A percentile compares a stretch with the other conserved stretches of the same genome.
These are phyloP conservation scores for Citrus sp. DNA, from an alignment of 345 rosid genomes.

Conservation along the genomic window DNA sequence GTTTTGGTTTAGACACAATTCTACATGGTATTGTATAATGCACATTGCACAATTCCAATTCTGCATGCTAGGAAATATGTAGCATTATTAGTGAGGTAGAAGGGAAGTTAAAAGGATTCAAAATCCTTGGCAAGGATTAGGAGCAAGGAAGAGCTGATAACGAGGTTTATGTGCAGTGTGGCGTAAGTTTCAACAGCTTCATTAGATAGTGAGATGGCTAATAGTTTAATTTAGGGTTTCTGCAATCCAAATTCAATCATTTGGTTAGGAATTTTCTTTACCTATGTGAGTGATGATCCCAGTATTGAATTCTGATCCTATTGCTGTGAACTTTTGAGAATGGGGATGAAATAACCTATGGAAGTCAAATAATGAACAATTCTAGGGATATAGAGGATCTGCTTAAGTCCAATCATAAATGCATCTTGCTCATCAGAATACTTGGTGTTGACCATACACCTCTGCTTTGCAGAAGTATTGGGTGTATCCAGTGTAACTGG, in stretches of 20 bases:
- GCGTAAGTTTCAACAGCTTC: neutral
- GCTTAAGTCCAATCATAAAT: neutral
- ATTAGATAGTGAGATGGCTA: neutral
- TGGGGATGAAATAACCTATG: neutral
- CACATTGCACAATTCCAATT: neutral
- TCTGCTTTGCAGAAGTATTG: neutral
- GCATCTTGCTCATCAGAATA: neutral
- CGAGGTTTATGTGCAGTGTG: neutral
- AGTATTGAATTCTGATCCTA: neutral
- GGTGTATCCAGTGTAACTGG: neutral
- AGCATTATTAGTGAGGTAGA: neutral
- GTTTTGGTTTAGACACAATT: neutral
- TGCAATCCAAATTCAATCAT: neutral
- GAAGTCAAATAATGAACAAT: neutral
- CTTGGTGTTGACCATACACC: neutral
- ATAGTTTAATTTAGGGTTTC: neutral
- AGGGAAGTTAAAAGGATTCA: neutral
- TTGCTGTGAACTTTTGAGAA: neutral
- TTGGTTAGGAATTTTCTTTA: neutral
- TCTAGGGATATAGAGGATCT: neutral
- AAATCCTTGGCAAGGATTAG: neutral
- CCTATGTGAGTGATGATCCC: neutral
- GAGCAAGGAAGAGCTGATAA: neutral
- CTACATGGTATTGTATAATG: neutral
- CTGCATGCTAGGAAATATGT: neutral